Evolutionary conservation across 2,329 filamentous ascomycete species (phyloP).

Genomic region (Pleurostoma richardsiae): DNA sequence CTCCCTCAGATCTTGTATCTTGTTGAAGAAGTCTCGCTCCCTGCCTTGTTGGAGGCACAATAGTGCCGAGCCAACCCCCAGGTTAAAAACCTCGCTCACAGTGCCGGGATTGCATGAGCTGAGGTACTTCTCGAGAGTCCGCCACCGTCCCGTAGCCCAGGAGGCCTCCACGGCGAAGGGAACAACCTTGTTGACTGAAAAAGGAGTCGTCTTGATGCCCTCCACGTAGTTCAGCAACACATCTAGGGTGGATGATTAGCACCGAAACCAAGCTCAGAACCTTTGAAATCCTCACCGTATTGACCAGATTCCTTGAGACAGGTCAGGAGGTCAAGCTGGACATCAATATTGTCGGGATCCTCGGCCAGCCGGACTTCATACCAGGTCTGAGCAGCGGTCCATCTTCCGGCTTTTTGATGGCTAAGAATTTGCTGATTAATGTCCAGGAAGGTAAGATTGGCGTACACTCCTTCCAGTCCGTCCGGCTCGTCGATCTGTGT

Average conservation of each 20-base stretch:
- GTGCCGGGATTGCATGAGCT: slow-evolving; percentile 44
- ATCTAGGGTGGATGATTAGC: slow-evolving; percentile 44
- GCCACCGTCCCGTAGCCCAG: slow-evolving; percentile 84
- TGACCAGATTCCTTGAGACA: slow-evolving; percentile 96
- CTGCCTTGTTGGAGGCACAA: slow-evolving; percentile 53
- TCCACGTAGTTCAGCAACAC: slow-evolving; percentile 83
- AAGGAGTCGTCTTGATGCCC: slow-evolving; percentile 55
- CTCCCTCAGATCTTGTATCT: slow-evolving; percentile 62
- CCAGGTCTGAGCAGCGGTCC: slow-evolving; percentile 95
- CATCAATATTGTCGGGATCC: slow-evolving; percentile 68
- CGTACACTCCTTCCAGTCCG: slow-evolving; percentile 89
- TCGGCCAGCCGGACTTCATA: slow-evolving; percentile 87
- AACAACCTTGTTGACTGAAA: slow-evolving; percentile 58
- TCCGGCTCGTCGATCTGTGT: slow-evolving; percentile 97
- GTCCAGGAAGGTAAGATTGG: slow-evolving; percentile 79
- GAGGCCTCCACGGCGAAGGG: slow-evolving; percentile 87
- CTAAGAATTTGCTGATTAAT: slow-evolving; percentile 91
- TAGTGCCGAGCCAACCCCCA: slow-evolving; percentile 68
- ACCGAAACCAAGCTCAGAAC: not conserved
- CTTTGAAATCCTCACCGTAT: slow-evolving; percentile 57
- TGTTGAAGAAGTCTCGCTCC: slow-evolving; percentile 43
- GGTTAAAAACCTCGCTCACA: slow-evolving; percentile 66
- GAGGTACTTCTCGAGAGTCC: slow-evolving; percentile 65
- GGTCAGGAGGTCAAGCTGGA: slow-evolving; percentile 77
- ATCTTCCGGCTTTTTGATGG: slow-evolving; percentile 87